Base-by-base conservation (phyloP, 495 filamentous ascomycete genomes). In the Talaromyces ruber region DNA sequence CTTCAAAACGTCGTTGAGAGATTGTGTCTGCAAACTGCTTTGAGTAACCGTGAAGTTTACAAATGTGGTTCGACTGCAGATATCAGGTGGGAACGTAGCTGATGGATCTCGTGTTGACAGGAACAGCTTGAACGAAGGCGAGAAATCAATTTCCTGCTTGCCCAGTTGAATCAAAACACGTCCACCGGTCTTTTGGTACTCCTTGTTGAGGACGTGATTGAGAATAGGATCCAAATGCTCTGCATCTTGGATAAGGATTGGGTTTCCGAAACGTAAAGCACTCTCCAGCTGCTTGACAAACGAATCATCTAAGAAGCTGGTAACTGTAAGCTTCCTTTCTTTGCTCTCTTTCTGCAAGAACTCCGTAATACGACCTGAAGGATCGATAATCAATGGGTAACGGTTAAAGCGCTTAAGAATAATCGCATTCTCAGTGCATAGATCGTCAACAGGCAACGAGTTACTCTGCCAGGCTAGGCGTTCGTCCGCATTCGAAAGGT, bases 21-120 rank as follows among this genome's bases (percentile, higher is more conserved):
- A 97, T 77, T 98, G 94, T 11, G 94, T 97, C 73, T 96, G 93
- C 69, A 99, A 81, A 80, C 93, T 97, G 82, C 94, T 97, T 72
- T 97, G 93, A 7, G 94, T 99, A 60, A 99, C 92, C 2, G 94
- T 98, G 68, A 99, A 99, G 73, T 99, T 99, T 81, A 99, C 94
- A 74, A 99, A 95, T 0, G 94, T 99, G 12, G 94, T 97, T 62
- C 94, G 84, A 81, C 90, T 95, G 84, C 95, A 99, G 54, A 99
- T 88, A 75, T 99, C 94, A 3, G 94, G 94, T n/a, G 94, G 87
- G 75, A 99, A 99, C 8, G 86, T 88, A 6, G 94, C 94, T 54
- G 94, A 98, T 4, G 94, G 94, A 81, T 99, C 95, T 66, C 93
- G 81, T 2, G 94, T 99, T 1, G 93, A 97, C 58, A 99, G 78